Conservation (phyloP, 805 yeast genomes). For the Sugiyamaella lignohabitans region DNA sequence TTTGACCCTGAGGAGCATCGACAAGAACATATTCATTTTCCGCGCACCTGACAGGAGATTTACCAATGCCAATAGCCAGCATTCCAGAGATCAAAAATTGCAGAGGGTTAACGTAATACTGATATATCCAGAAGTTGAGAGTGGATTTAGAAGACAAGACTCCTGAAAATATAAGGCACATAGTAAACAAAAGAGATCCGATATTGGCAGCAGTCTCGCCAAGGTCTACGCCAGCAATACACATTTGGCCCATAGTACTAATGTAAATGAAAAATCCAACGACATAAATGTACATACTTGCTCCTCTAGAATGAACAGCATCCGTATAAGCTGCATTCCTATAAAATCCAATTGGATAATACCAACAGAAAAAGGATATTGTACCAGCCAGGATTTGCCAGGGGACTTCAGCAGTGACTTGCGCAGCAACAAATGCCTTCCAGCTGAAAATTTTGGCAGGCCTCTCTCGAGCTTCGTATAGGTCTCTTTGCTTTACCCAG, state of each 20-base stretch:
- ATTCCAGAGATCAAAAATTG: constrained; percentile 57
- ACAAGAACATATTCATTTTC: constrained; percentile 42
- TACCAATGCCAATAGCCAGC: constrained; percentile 45
- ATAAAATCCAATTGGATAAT: constrained; percentile 68
- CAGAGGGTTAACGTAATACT: constrained; percentile 68
- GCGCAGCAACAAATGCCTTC: constrained; percentile 56
- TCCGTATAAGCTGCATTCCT: constrained; percentile 49
- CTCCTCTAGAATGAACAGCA: constrained; percentile 38
- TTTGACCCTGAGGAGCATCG: constrained; percentile 47
- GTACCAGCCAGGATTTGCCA: constrained; percentile 59
- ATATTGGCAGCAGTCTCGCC: constrained; percentile 61
- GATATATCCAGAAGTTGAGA: constrained; percentile 69
- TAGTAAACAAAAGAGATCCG: constrained; percentile 50
- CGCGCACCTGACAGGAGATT: constrained; percentile 40
- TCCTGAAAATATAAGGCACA: constrained; percentile 72
- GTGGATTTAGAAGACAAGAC: constrained; percentile 51
- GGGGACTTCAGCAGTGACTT: constrained; percentile 60
- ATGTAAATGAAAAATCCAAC: constrained; percentile 42
- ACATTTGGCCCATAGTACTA: constrained; percentile 31
- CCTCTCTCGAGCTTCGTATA: constrained; percentile 67
- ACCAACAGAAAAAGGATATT: constrained; percentile 49
- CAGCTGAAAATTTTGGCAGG: constrained; percentile 67
- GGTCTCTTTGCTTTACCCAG: constrained; percentile 51
- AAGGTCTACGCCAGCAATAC: constrained; percentile 51
- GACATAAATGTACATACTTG: constrained; percentile 33